phyloP scores from a whole-genome alignment of 2,329 filamentous ascomycete genomes.

The Immersiporthe knoxdaviesiana region DNA sequence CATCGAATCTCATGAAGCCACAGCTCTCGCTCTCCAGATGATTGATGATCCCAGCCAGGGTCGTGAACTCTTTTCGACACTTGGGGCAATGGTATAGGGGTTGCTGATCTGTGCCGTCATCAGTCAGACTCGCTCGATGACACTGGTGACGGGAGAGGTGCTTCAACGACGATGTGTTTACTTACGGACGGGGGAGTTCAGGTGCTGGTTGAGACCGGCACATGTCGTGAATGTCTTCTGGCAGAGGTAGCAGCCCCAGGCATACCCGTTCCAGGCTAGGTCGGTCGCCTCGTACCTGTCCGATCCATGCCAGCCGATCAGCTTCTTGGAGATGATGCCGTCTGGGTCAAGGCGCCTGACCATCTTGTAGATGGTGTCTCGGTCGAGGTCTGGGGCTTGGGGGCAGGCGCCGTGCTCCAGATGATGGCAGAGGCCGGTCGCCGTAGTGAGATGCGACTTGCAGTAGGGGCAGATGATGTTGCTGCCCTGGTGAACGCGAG shows the following conservation, averaged over 20 bases:
- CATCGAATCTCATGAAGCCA: slow-evolving; percentile 43
- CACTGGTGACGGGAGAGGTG: neutral
- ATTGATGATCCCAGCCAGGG: slow-evolving; percentile 45
- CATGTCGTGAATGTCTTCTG: slow-evolving; percentile 44
- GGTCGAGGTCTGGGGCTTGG: slow-evolving; percentile 47
- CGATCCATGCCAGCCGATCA: slow-evolving; percentile 49
- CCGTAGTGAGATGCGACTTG: slow-evolving; percentile 46
- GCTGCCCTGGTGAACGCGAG: slow-evolving; percentile 50
- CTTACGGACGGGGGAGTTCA: slow-evolving; percentile 57
- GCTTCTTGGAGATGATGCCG: slow-evolving; percentile 54
- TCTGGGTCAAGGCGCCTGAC: slow-evolving; percentile 51
- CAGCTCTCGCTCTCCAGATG: slow-evolving; percentile 51
- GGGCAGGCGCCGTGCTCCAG: slow-evolving; percentile 60
- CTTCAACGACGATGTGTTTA: slow-evolving; percentile 34
- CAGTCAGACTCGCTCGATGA: slow-evolving; percentile 38
- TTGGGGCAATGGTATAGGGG: slow-evolving; percentile 47
- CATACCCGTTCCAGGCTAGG: slow-evolving; percentile 46
- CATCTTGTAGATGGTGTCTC: slow-evolving; percentile 50
- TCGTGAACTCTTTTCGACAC: slow-evolving; percentile 45
- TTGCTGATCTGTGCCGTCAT: slow-evolving; percentile 40
- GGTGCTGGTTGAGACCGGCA: slow-evolving; percentile 51
- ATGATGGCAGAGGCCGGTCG: slow-evolving; percentile 59
- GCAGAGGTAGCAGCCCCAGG: slow-evolving; percentile 60
- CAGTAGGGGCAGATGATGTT: slow-evolving; percentile 61
- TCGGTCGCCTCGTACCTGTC: slow-evolving; percentile 43